These are phyloP conservation scores for Bretschneidera sinensis DNA, from an alignment of 345 rosid genomes.

Conservation along the genomic window DNA sequence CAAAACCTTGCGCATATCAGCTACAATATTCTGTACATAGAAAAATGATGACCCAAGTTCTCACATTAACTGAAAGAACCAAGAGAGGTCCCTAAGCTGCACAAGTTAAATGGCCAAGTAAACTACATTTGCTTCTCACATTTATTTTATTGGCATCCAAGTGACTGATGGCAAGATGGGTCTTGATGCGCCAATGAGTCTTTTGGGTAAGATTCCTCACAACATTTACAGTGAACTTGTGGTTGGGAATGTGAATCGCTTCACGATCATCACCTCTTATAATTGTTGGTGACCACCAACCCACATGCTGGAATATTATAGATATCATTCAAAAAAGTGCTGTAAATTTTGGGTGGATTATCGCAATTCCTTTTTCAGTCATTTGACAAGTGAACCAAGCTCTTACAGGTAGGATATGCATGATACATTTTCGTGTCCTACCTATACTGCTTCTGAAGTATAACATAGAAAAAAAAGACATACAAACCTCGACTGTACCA, in stretches of 20 bases:
- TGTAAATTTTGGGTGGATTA: too few relatives aligned
- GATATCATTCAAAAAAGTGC: not conserved
- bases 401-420: too few relatives aligned
- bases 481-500: slow-evolving; percentile 94
- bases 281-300: slow-evolving; percentile 98
- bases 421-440: not conserved
- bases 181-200: slow-evolving; percentile 97
- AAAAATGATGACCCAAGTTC: slow-evolving; percentile 10
- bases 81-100: not conserved
- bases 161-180: slow-evolving; percentile 82
- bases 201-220: slow-evolving; percentile 96
- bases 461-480: slow-evolving; percentile 4
- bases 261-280: slow-evolving; percentile 97
- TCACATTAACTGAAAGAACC: slow-evolving; percentile 7
- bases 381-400: not conserved
- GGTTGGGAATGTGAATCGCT: slow-evolving; percentile 96
- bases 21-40: slow-evolving; percentile 58
- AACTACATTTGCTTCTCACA: slow-evolving; percentile 42
- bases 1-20: slow-evolving; percentile 96
- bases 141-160: slow-evolving; percentile 79
- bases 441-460: not conserved
- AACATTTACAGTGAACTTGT: slow-evolving; percentile 72
- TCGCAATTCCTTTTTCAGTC: not conserved
- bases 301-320: slow-evolving; percentile 58
- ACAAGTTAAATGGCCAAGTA: slow-evolving; percentile 4